These are phyloP conservation scores for Talaromyces wortmannii DNA, from an alignment of 495 filamentous ascomycete genomes.

Conservation along the genomic window DNA sequence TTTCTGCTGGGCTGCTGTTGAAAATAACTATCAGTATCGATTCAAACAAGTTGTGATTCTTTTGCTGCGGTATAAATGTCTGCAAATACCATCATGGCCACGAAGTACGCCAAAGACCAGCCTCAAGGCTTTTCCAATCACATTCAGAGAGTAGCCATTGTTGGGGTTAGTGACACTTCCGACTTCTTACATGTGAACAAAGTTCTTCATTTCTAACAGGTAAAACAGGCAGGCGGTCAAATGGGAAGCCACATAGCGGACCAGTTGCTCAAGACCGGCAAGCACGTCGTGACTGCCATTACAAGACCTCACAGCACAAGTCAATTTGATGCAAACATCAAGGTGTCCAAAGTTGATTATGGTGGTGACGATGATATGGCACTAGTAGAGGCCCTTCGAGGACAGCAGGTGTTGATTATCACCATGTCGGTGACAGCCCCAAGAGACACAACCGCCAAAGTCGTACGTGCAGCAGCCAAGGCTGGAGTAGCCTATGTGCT, in stretches of 20 bases:
- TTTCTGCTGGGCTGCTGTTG: too few species aligned
- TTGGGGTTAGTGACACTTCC: constrained; percentile 28
- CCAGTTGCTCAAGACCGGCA: constrained; percentile 40
- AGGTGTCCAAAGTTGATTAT: constrained; percentile 38
- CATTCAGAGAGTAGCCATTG: constrained; percentile 38
- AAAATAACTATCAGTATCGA: too few species aligned
- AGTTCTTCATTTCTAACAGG: neutral
- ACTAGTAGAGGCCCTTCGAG: constrained; percentile 38
- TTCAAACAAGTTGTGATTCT: too few species aligned
- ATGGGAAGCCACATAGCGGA: constrained; percentile 46
- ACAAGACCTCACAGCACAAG: constrained; percentile 34
- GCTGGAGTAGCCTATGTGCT: constrained; percentile 56
- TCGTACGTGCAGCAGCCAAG: constrained; percentile 53
- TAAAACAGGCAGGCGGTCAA: constrained; percentile 39
- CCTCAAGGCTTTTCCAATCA: constrained; percentile 28
- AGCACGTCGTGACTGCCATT: constrained; percentile 46
- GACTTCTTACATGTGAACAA: neutral
- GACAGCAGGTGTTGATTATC: constrained; percentile 53
- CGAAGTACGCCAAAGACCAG: constrained; percentile 19
- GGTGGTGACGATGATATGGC: constrained; percentile 20
- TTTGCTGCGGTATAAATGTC: too few species aligned
- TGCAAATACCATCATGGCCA: neutral
- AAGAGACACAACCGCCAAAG: constrained; percentile 29
- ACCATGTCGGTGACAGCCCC: constrained; percentile 38
- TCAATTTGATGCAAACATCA: constrained; percentile 33